phyloP scores from a whole-genome alignment of 768 basidiomycete genomes.

The Tephrocybe sp. region DNA sequence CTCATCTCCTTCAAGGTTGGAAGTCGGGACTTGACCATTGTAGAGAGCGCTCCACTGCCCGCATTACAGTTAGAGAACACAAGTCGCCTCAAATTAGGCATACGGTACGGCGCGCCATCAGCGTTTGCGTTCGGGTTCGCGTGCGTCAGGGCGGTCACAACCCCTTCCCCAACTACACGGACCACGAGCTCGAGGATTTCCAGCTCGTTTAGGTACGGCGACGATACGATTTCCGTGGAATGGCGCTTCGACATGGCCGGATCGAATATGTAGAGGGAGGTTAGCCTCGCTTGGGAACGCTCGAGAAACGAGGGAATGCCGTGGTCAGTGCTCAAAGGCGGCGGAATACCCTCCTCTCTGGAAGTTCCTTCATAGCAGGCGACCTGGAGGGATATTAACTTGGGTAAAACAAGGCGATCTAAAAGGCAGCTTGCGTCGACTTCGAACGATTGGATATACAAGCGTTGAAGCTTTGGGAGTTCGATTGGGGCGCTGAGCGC shows the following conservation, averaged over 20 bases:
- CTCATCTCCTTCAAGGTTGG: slow-evolving; percentile 2
- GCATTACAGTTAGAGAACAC: not conserved
- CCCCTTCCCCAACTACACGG: no score
- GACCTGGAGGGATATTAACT: not conserved
- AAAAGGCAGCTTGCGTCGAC: slow-evolving; percentile 1
- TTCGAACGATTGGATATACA: slow-evolving; percentile 8
- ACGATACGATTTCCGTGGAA: not conserved
- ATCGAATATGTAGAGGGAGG: slow-evolving; percentile 5
- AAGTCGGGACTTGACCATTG: slow-evolving; percentile 1
- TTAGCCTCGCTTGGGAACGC: not conserved
- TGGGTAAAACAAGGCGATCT: not conserved
- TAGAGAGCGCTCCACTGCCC: not conserved
- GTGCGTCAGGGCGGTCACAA: no score
- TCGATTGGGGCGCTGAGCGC: no score
- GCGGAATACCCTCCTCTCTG: not conserved
- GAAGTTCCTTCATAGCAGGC: no score
- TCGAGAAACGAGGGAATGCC: slow-evolving; percentile 4
- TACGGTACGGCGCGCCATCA: no score
- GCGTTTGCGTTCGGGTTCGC: no score
- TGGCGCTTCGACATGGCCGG: slow-evolving; percentile 3
- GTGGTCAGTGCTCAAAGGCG: not conserved
- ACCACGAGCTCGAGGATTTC: not conserved
- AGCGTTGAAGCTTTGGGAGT: slow-evolving; percentile 5
- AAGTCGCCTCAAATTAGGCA: no score
- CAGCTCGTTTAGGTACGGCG: not conserved